Percentiles rank a stretch among this genome's conserved stretches.
Conservation (phyloP, 2,329 filamentous ascomycete species). For the Arthrobotrys megalospora region DNA sequence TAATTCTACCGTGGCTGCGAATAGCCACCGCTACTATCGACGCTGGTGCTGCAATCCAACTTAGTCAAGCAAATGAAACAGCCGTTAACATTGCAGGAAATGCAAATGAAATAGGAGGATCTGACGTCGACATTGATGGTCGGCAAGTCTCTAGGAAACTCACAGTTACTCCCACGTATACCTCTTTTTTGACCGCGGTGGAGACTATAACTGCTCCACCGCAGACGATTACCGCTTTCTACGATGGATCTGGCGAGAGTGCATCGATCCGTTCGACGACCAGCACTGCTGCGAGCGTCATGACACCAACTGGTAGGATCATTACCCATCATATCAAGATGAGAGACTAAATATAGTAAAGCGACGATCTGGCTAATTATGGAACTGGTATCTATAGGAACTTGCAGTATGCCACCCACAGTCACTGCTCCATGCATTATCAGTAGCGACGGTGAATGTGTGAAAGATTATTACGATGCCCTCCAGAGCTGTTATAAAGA, state of each 20-base stretch:
- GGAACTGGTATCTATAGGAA: conserved; percentile 10
- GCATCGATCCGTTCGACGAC: background rate
- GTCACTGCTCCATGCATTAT: conserved; percentile 38
- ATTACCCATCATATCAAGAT: background rate
- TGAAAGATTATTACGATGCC: conserved; percentile 26
- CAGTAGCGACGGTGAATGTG: conserved; percentile 25
- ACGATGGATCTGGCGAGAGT: conserved; percentile 7
- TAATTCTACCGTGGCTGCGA: conserved; percentile 5
- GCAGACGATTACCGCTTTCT: conserved; percentile 40
- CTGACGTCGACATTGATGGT: background rate
- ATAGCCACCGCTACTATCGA: background rate
- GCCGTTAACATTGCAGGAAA: background rate
- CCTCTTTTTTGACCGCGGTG: conserved; percentile 31
- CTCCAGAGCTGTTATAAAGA: conserved; percentile 31
- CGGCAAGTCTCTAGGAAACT: background rate
- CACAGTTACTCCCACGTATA: conserved; percentile 7
- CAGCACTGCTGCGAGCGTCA: conserved; percentile 35
- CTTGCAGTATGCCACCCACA: conserved; percentile 38
- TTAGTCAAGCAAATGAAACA: conserved; percentile 47
- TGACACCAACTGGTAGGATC: conserved; percentile 42
- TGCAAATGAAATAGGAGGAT: background rate
- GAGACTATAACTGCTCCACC: conserved; percentile 36
- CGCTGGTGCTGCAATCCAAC: conserved; percentile 12
- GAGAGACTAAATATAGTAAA: background rate
- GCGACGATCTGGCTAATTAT: background rate